Conservation (phyloP, 2,329 filamentous ascomycete species). For the Aurifilum marmelostoma region DNA sequence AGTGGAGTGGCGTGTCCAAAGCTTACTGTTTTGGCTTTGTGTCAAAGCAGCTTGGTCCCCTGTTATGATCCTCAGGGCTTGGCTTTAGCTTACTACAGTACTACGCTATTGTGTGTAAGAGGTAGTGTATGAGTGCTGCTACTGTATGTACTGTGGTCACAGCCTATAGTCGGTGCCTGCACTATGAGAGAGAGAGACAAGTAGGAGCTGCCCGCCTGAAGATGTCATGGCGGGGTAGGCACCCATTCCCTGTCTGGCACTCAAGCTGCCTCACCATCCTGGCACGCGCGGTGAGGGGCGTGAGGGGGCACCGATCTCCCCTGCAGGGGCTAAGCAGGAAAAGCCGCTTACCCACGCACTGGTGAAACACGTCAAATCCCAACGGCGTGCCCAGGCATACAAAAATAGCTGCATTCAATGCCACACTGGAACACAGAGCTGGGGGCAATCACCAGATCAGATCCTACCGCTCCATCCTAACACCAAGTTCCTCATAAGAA, state of each 20-base stretch:
- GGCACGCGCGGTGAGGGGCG: background rate
- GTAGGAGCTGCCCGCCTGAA: conserved; percentile 12
- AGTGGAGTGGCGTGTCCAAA: conserved; percentile 12
- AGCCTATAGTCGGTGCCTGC: background rate
- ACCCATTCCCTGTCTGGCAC: conserved; percentile 13
- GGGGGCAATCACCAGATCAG: background rate
- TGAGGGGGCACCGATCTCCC: background rate
- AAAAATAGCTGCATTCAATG: background rate
- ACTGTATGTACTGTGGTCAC: background rate
- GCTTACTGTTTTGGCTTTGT: conserved; percentile 22
- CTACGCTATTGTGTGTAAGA: too few species aligned
- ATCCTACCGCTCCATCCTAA: background rate
- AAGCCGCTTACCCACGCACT: background rate
- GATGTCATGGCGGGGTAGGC: conserved; percentile 31
- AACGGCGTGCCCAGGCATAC: background rate
- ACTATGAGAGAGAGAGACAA: background rate
- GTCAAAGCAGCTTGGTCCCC: conserved; percentile 28
- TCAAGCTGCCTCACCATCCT: conserved; percentile 10
- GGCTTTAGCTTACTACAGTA: conserved; percentile 5
- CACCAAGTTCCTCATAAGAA: too few species aligned
- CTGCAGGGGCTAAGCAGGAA: background rate
- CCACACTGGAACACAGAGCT: background rate
- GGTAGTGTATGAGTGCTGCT: background rate
- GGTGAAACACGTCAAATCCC: conserved; percentile 5
- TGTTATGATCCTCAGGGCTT: conserved; percentile 10